These are phyloP conservation scores for Coprinopsis cinerea DNA, from an alignment of 768 basidiomycete species.

Conservation along the genomic window DNA sequence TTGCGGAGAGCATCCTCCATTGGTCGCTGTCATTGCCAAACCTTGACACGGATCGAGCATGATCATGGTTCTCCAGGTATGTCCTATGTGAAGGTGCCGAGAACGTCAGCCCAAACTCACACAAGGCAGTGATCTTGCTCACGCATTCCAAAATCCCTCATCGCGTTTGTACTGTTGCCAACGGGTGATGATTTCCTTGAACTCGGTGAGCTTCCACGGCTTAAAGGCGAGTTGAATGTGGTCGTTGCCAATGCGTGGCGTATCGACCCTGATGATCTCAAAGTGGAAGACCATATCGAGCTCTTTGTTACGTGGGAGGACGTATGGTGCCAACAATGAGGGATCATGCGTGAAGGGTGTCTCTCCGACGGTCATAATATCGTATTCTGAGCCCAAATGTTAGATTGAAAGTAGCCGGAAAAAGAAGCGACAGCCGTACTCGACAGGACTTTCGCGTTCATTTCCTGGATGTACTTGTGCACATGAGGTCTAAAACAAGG, in stretches of 20 bases:
- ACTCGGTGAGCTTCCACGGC: conserved; percentile 46
- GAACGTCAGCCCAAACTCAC: not conserved
- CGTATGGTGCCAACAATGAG: conserved; percentile 46
- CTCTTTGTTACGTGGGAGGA: conserved; percentile 51
- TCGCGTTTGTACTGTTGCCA: conserved; percentile 59
- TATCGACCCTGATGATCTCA: conserved; percentile 56
- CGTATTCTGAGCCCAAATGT: conserved; percentile 31
- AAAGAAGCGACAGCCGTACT: conserved; percentile 25
- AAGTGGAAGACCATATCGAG: conserved; percentile 65
- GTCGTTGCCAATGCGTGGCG: conserved; percentile 28
- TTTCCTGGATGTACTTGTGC: conserved; percentile 63
- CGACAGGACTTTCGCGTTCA: conserved; percentile 55
- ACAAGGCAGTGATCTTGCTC: conserved; percentile 20
- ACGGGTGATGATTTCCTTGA: conserved; percentile 39
- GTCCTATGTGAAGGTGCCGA: conserved; percentile 27
- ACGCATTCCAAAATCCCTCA: conserved; percentile 66
- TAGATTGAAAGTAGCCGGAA: not conserved
- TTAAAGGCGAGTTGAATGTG: conserved; percentile 34
- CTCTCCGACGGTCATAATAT: conserved; percentile 64
- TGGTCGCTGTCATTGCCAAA: conserved; percentile 55
- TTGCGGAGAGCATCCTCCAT: conserved; percentile 55
- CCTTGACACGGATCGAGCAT: conserved; percentile 56
- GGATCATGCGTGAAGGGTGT: conserved; percentile 53
- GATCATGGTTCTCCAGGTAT: conserved; percentile 70
- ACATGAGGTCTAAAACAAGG: conserved; percentile 44